A percentile compares a stretch with the other conserved stretches of the same genome.
Conservation (phyloP, 768 basidiomycete species). For the Psilocybe cyanescens region DNA sequence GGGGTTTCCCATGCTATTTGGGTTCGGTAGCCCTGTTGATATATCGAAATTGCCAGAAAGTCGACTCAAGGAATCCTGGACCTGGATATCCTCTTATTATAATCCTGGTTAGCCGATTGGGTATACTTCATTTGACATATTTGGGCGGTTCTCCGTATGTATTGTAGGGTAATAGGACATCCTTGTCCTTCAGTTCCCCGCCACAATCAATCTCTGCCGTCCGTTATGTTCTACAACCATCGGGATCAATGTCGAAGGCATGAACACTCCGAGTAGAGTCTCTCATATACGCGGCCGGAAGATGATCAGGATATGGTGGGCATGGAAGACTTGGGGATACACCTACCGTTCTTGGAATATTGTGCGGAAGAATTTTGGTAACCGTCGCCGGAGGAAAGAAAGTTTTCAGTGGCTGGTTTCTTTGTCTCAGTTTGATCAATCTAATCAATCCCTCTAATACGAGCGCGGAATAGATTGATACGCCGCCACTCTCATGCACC, state of each 20-base stretch:
- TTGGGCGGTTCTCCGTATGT: constrained; percentile 48
- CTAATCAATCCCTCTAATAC: not conserved
- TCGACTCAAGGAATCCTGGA: not conserved
- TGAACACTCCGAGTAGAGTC: constrained; percentile 22
- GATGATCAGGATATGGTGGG: constrained; percentile 11
- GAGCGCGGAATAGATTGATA: not conserved
- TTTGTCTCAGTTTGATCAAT: constrained; percentile 8
- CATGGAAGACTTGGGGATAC: constrained; percentile 9
- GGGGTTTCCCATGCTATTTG: not conserved
- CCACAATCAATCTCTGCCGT: constrained; percentile 28
- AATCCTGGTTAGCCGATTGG: constrained; percentile 4
- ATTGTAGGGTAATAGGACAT: constrained; percentile 52
- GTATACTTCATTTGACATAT: constrained; percentile 29
- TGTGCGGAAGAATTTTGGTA: not conserved
- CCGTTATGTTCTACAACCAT: constrained; percentile 35
- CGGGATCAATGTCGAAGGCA: constrained; percentile 41
- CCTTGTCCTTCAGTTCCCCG: constrained; percentile 42
- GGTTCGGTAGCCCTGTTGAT: not conserved
- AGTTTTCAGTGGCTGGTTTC: constrained; percentile 7
- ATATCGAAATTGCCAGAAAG: not conserved
- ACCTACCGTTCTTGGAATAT: constrained; percentile 15
- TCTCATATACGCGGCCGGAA: constrained; percentile 17
- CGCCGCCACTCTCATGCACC: too few relatives aligned
- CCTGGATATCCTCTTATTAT: not conserved
- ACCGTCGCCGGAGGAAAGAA: constrained; percentile 7